Evolutionary conservation across 495 filamentous ascomycete species (phyloP), one percentile per base, ranked within the genome.

Genomic region (Niebla homalea): DNA sequence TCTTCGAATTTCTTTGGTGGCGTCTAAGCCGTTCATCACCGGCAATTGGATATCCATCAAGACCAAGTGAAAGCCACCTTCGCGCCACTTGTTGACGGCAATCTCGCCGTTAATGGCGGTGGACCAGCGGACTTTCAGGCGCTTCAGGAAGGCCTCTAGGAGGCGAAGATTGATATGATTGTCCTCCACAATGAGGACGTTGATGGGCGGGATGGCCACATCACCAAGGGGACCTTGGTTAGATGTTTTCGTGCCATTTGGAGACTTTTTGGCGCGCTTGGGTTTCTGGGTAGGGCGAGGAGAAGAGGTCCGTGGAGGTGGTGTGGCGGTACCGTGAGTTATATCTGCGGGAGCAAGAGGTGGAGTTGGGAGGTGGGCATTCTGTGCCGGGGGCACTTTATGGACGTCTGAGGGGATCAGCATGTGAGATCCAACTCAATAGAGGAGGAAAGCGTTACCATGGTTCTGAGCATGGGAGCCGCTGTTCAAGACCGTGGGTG

Each of bases 41-140:
- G 92, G 92, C 48, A 98, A 70, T 60, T 98, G 92, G 57, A 98
- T 97, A 64, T 98, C 92, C 92, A 98, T 98, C 49, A 98, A 67
- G 23, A 98, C 92, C 53, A 98, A 68, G 67, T 98, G 92, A 60
- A 94, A 98, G n/a, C 92, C 92, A 26, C 92, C 92, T 14, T 78
- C 71, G 14, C 85, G 78, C 92, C 92, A 98, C 67, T 94, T 95
- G 36, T 74, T 78, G 8, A 97, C 90, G 3, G 92, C 93, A 48
- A 94, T 89, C 60, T 78, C 81, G 25, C 92, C 92, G 63, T 98
- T 94, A 68, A 88, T 87, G 32, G 92, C 92, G 41, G 88, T 93
- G 63, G 89, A 83, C 92, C 92, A 97, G n/a, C 92, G 84, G 23
- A 98, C 92, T 58, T 93, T 95, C 32, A 98, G 75, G 41, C 90